These are phyloP conservation scores for Cyclotella sp. DNA, from an alignment of 108 stramenopile genomes.

Conservation along the genomic window DNA sequence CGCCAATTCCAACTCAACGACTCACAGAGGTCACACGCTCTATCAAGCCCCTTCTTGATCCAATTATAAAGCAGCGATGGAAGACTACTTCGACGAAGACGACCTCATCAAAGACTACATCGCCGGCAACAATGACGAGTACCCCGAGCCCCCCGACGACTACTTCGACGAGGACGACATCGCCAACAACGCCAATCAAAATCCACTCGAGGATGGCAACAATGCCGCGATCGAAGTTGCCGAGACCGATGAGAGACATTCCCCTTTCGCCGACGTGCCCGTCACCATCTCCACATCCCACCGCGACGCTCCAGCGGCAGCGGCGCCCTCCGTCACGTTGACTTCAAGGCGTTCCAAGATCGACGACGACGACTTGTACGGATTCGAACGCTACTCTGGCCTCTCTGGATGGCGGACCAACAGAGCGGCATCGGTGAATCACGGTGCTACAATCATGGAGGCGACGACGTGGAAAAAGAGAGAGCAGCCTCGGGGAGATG, in stretches of 20 bases:
- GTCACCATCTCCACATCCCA: no score
- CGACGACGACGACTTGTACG: slow-evolving; percentile 20
- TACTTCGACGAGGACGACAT: slow-evolving; percentile 14
- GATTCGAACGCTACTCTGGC: slow-evolving; percentile 47
- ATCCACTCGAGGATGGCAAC: background rate
- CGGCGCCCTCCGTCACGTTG: no score
- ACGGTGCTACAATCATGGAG: slow-evolving; percentile 47
- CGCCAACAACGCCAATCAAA: background rate
- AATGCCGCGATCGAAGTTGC: background rate
- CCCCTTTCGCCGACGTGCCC: no score
- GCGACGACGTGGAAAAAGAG: slow-evolving; percentile 44
- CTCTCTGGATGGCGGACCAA: slow-evolving; percentile 33
- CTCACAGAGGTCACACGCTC: background rate
- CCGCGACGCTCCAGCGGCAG: no score
- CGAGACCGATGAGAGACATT: background rate
- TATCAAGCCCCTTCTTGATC: background rate
- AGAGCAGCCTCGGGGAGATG: background rate
- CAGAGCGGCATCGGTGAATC: background rate
- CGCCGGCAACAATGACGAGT: slow-evolving; percentile 48
- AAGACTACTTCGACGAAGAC: slow-evolving; percentile 55
- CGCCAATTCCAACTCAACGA: no score
- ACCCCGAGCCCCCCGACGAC: slow-evolving; percentile 30
- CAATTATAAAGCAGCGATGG: slow-evolving; percentile 3
- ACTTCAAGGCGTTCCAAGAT: no score
- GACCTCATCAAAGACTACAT: slow-evolving; percentile 68